Base-by-base conservation (phyloP, 768 basidiomycete genomes). In the Boletales sp. region DNA sequence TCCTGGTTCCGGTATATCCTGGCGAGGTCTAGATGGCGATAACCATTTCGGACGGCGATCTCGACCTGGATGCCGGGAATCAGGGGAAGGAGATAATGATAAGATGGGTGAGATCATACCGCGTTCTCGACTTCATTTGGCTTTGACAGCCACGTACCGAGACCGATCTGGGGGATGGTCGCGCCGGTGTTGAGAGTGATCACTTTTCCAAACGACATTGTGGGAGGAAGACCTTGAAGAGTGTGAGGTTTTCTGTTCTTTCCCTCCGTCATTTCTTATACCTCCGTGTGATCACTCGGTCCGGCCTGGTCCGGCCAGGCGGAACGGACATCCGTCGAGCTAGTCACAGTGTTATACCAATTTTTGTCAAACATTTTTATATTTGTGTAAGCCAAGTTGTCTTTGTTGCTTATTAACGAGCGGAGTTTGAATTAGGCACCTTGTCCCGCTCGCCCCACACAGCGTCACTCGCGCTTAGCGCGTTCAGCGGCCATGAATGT, bases 21-120 rank as follows among this genome's bases (percentile, higher is more conserved):
- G 4, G 90, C 91, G 17, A 88, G 78, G 67, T 94, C 91, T 55
- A 94, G 80, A 68, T 94, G 91, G 43, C 88, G 77, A 66, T 92
- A 93, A 1, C 90, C 90, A 27, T 78, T 77, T 45, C 77, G 74
- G 31, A 94, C 76, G 27, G 91, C 90, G 57, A 75, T 73, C 65
- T 87, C 86, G 44, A 89, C 86, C 88, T 89, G 52, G 8, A 37
- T n/a, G 27, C 24, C 24, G 24, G 24, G 24, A 5, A 40, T 54
- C 17, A 56, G 21, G 14, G 21, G 32, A 35, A 43, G n/a, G 27
- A 10, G 36, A 48, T n/a, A 35, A 40, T 1, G 42, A 43, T 11
- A n/a, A 35, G 17, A 35, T 24, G n/a, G 61, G 35, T 19, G 15
- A 61, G 73, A 35, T 8, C 11, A 13, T 63, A 88, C 87, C 39